Conservation (phyloP, 805 yeast species). For the Starmerella sp. region DNA sequence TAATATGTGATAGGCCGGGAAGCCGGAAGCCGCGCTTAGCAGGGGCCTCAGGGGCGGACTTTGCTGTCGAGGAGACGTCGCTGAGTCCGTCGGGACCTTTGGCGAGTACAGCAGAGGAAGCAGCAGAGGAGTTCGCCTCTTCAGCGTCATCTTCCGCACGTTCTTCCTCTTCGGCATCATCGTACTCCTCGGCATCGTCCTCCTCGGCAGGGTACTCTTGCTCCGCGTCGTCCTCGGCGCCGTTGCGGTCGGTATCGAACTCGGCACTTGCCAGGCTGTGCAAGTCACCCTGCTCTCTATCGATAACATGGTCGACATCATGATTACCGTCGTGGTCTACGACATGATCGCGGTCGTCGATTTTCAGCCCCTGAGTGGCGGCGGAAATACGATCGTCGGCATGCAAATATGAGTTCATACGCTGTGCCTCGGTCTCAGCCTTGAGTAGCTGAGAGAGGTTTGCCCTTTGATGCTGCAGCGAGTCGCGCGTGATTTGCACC, state of each 20-base stretch:
- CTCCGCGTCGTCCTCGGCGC: background rate
- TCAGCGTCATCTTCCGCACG: background rate
- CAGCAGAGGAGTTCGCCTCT: background rate
- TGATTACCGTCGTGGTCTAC: constrained; percentile 7
- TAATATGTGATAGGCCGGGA: constrained; percentile 43
- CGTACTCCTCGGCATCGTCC: background rate
- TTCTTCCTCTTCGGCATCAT: background rate
- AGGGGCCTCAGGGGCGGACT: background rate
- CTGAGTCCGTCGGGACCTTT: too few relatives aligned
- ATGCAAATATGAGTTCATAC: constrained; percentile 31
- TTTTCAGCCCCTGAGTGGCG: constrained; percentile 12
- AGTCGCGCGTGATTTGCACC: constrained; percentile 35
- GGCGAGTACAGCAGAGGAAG: background rate
- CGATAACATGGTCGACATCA: constrained; percentile 11
- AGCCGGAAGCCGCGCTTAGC: constrained; percentile 35
- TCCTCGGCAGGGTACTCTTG: background rate
- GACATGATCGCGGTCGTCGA: constrained; percentile 8
- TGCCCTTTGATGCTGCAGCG: constrained; percentile 29
- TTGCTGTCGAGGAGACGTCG: background rate
- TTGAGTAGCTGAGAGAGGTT: constrained; percentile 32
- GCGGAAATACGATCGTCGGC: constrained; percentile 24
- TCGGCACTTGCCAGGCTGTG: background rate
- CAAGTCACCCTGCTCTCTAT: background rate
- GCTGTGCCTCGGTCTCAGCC: constrained; percentile 37
- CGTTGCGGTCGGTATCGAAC: background rate